Evolutionary conservation across 805 yeast species (phyloP).

Genomic region (Candida mattraensis): DNA sequence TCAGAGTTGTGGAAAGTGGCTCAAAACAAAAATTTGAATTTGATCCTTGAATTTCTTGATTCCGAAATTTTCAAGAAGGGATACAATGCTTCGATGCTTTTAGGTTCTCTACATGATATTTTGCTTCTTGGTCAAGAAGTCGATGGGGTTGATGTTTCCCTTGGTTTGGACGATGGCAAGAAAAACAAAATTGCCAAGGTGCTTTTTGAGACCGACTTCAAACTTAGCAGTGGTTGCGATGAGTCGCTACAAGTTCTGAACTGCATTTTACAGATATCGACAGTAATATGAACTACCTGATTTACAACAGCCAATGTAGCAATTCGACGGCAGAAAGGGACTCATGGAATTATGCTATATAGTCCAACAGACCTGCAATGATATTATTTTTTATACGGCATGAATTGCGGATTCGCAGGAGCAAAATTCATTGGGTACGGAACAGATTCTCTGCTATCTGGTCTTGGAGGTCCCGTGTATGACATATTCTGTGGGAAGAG

Average conservation of each 20-base stretch:
- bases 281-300: conserved; percentile 26
- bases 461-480: conserved; percentile 10
- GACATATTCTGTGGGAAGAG: conserved; percentile 7
- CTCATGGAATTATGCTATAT: conserved; percentile 1
- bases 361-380: no score
- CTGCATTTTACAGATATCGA: conserved; percentile 53
- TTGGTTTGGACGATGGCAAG: conserved; percentile 57
- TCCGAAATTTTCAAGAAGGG: conserved; percentile 32
- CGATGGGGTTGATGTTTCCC: conserved; percentile 35
- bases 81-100: conserved; percentile 32
- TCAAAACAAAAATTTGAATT: conserved; percentile 23
- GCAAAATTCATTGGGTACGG: no score
- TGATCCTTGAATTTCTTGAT: conserved; percentile 28
- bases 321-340: no score
- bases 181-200: conserved; percentile 66
- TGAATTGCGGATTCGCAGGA: conserved; percentile 2
- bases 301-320: no score
- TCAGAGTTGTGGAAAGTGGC: conserved; percentile 20
- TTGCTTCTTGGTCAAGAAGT: conserved; percentile 33
- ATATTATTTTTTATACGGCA: no score
- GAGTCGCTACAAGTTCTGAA: conserved; percentile 82
- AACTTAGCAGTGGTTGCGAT: conserved; percentile 81
- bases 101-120: conserved; percentile 33
- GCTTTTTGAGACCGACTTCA: conserved; percentile 72
- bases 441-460: no score